Evolutionary conservation across 768 basidiomycete genomes (phyloP), one percentile per base, ranked within the genome.

Genomic region (Kwoniella sp.): DNA sequence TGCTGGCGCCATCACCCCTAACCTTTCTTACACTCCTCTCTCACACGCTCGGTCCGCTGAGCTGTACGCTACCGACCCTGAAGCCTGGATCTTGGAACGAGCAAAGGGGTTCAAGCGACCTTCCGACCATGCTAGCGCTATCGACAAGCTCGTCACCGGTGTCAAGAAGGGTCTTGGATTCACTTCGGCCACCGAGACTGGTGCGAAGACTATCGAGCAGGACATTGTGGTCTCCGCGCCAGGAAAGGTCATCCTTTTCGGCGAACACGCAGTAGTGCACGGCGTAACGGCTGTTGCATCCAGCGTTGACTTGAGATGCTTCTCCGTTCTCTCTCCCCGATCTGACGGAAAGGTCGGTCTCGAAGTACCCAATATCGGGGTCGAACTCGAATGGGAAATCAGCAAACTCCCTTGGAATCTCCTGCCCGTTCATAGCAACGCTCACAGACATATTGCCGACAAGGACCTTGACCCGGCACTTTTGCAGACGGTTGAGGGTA

Each of bases 241-340:
- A 8, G 96, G 96, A 26, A 99, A 99, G 78, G 91, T 98, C 64
- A 98, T 99, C 70, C 81, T 99, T 67, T 99, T 98, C 71, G 96
- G 96, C 54, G 96, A 99, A 82, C 96, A 99, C 81, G 95, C 96
- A 20, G 96, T 99, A 56, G 96, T 99, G 22, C 89, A 98, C 79
- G 96, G 96, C 59, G 90, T 93, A 56, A 94, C 95, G 67, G 95
- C 95, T 11, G 86, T 99, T 56, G 95, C 95, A 15, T 94, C 94
- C 29, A 89, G 93, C 12, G 90, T 98, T 38, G 93, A 94, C 80
- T 88, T 99, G 55, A 90, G 96, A 56, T 98, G 94, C 80, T 99
- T 93, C 82, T 91, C 90, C 4, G 85, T 93, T 58, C 84, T 89
- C 38, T 87, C 88, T 2, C 89, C 90, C 13, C 87, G 91, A 57